Evolutionary conservation across 2,329 filamentous ascomycete genomes (phyloP).

Genomic region (Epichloe gansuensis): DNA sequence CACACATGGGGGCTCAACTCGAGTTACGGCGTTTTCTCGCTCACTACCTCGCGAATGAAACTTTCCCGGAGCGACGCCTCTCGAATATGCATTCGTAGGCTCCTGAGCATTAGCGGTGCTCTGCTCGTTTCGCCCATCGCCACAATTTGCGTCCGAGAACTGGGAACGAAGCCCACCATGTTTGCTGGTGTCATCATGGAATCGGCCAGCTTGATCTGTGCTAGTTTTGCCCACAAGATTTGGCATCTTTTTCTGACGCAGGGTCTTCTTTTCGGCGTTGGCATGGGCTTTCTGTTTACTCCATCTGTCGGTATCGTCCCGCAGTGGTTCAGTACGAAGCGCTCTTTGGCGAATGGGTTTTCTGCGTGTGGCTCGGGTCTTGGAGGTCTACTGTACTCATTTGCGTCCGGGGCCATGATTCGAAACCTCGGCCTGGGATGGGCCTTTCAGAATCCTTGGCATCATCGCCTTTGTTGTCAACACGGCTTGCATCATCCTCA

Average conservation of each 20-base stretch:
- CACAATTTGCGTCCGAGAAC: slow-evolving; percentile 46
- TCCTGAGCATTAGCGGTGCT: slow-evolving; percentile 29
- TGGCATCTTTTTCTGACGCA: slow-evolving; percentile 71
- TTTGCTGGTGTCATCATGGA: slow-evolving; percentile 53
- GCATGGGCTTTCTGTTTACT: slow-evolving; percentile 67
- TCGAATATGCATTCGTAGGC: slow-evolving; percentile 70
- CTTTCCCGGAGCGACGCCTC: slow-evolving; percentile 49
- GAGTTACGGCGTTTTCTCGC: slow-evolving; percentile 40
- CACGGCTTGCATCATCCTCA: slow-evolving; percentile 45
- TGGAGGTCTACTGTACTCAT: slow-evolving; percentile 59
- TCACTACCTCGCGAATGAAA: slow-evolving; percentile 42
- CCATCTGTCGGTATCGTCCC: slow-evolving; percentile 54
- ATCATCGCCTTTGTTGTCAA: slow-evolving; percentile 55
- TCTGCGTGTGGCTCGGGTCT: slow-evolving; percentile 59
- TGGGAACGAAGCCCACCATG: slow-evolving; percentile 53
- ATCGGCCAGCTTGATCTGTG: slow-evolving; percentile 52
- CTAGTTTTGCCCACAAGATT: slow-evolving; percentile 54
- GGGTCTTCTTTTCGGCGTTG: slow-evolving; percentile 64
- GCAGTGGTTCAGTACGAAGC: slow-evolving; percentile 60
- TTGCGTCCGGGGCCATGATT: slow-evolving; percentile 59
- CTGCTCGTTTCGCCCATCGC: slow-evolving; percentile 57
- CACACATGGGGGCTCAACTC: slow-evolving; percentile 66
- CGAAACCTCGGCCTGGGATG: slow-evolving; percentile 49
- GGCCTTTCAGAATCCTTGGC: slow-evolving; percentile 54
- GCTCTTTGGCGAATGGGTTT: slow-evolving; percentile 59